Evolutionary conservation across 495 filamentous ascomycete genomes (phyloP).

Genomic region (Venustampulla echinocandica): DNA sequence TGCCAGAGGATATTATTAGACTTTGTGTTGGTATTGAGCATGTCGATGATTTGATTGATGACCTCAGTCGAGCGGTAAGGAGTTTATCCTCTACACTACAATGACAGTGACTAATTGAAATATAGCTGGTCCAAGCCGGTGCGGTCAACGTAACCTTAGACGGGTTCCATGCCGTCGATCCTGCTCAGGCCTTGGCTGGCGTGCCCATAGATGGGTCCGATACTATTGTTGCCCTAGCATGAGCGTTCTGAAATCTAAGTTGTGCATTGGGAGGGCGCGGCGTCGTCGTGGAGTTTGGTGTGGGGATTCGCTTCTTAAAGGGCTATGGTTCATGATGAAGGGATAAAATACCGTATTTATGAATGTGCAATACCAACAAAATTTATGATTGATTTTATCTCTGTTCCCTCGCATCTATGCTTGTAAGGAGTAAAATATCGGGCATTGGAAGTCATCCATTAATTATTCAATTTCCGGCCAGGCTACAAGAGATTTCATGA

Average conservation of each 20-base stretch:
- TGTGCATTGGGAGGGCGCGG: slow-evolving; percentile 14
- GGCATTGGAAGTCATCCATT: too few relatives aligned
- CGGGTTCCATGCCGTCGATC: slow-evolving; percentile 52
- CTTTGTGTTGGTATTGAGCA: slow-evolving; percentile 97
- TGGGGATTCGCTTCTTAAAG: background rate
- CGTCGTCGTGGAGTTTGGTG: background rate
- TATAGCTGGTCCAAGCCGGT: slow-evolving; percentile 82
- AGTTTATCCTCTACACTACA: slow-evolving; percentile 3
- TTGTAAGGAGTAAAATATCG: too few relatives aligned
- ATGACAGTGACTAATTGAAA: slow-evolving; percentile 12
- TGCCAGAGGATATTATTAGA: slow-evolving; percentile 94
- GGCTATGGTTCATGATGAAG: background rate
- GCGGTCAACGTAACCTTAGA: slow-evolving; percentile 79
- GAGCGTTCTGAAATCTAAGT: background rate
- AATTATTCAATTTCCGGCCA: too few relatives aligned
- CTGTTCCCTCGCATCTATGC: background rate
- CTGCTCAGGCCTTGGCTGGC: slow-evolving; percentile 11
- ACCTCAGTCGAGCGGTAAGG: slow-evolving; percentile 79
- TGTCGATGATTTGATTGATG: slow-evolving; percentile 84
- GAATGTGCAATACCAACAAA: background rate
- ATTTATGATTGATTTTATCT: background rate
- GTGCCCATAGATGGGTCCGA: slow-evolving; percentile 19
- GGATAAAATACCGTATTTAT: background rate
- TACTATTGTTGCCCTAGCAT: slow-evolving; percentile 10
- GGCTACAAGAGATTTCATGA: too few relatives aligned